Percentiles rank a stretch among this genome's conserved stretches.
phyloP scores from a whole-genome alignment of 805 yeast species.

The Cyberlindnera mycetangii region DNA sequence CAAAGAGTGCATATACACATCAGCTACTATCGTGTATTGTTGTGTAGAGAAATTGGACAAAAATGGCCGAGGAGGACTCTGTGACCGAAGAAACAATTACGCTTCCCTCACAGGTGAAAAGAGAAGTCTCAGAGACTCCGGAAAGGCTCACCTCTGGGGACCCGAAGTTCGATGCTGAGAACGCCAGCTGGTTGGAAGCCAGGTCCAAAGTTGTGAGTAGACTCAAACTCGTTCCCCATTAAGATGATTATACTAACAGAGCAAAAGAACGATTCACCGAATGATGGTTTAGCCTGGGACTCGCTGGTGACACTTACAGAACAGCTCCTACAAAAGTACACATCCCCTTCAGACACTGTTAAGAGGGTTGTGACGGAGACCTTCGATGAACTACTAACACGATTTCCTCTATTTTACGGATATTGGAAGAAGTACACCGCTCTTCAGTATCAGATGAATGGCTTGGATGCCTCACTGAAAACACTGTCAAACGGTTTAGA shows the following conservation, averaged over 20 bases:
- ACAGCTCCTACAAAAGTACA: slow-evolving; percentile 31
- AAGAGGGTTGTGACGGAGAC: slow-evolving; percentile 32
- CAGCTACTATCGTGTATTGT: no score
- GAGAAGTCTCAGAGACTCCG: background rate
- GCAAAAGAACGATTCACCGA: slow-evolving; percentile 13
- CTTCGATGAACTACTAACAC: slow-evolving; percentile 41
- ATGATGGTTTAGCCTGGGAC: slow-evolving; percentile 41
- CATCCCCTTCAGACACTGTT: slow-evolving; percentile 31
- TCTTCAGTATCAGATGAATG: slow-evolving; percentile 53
- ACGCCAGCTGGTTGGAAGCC: slow-evolving; percentile 25
- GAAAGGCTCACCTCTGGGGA: slow-evolving; percentile 9
- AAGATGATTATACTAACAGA: slow-evolving; percentile 5
- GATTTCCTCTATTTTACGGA: slow-evolving; percentile 56
- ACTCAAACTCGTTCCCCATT: no score
- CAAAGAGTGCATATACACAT: no score
- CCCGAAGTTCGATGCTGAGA: slow-evolving; percentile 21
- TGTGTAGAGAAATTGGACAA: background rate
- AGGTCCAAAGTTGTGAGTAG: slow-evolving; percentile 22
- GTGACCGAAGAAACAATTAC: background rate
- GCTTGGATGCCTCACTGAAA: slow-evolving; percentile 46
- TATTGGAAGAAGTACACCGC: slow-evolving; percentile 65
- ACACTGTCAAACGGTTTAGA: slow-evolving; percentile 43
- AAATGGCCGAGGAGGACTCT: background rate
- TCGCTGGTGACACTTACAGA: slow-evolving; percentile 34
- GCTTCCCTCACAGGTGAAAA: background rate